Conservation (phyloP, 2,329 filamentous ascomycete species). For the Davidsoniella neocaledoniae region DNA sequence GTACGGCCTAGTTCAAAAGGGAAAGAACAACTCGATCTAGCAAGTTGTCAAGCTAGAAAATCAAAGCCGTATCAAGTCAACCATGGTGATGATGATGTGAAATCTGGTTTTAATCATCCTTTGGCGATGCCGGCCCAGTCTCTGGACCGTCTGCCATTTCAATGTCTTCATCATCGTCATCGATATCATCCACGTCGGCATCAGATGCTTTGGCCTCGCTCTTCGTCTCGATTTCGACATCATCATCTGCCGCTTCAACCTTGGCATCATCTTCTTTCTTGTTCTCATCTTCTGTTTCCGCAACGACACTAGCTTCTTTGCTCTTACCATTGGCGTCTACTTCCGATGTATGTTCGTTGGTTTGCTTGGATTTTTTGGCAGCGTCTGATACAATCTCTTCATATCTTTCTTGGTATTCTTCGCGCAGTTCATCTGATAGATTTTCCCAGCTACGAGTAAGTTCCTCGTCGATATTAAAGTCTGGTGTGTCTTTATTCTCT, state of each 20-base stretch:
- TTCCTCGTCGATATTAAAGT: constrained; percentile 34
- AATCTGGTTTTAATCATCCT: constrained; percentile 2
- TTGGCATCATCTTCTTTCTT: constrained; percentile 2
- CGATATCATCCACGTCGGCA: constrained; percentile 1
- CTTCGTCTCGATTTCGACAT: constrained; percentile 1
- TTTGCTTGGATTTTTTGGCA: constrained; percentile 14
- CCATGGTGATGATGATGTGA: no score
- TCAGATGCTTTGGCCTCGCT: constrained; percentile 5
- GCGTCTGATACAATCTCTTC: constrained; percentile 25
- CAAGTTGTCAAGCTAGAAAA: no score
- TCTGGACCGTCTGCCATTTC: constrained; percentile 10
- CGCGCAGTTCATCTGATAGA: constrained; percentile 30
- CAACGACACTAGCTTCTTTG: constrained; percentile 1
- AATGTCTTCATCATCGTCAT: constrained; percentile 10
- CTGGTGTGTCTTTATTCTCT: constrained; percentile 23
- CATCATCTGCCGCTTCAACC: constrained; percentile 1
- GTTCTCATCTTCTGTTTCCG: constrained; percentile 1
- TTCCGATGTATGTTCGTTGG: not conserved
- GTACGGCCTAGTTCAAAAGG: no score
- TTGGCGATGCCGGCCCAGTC: constrained; percentile 4
- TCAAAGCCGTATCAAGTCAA: no score
- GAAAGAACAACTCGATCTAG: no score
- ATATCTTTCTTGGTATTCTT: constrained; percentile 29
- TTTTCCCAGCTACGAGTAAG: constrained; percentile 38
- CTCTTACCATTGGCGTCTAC: constrained; percentile 6